Base-by-base conservation (phyloP, 176 grass and related monocot species). In the Oryza glaberrima region DNA sequence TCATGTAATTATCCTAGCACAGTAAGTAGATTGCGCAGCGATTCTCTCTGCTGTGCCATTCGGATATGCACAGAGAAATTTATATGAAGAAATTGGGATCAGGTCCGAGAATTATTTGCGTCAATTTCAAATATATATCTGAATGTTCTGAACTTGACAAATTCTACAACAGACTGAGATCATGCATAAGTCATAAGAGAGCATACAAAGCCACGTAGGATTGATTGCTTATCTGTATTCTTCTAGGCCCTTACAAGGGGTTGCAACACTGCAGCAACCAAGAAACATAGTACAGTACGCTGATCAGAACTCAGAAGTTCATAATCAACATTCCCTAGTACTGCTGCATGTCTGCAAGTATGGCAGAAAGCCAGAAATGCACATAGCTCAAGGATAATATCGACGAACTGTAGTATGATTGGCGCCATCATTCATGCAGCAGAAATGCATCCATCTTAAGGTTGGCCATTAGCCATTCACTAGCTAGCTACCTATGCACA, bases 321-420 rank as follows among this genome's bases (percentile, higher is more conserved):
- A 63, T 8, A 63, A 23, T 63, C 9, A 63, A 63, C 7, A 23
- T 63, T 63, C 22, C 58, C 58, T 58, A 58, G 19, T n/a, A 56
- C 58, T 23, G 8, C 58, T 63, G 58, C 58, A 63, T n/a, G 8
- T 63, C 58, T 63, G 58, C 58, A 63, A 8, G 9, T 63, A 23
- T 23, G 13, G 3, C 58, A 41, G 40, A 41, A 41, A 41, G 40
- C 40, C 40, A 41, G 40, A 38, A 38, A 38, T 38, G 36, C 36
- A 38, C 9, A 20, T 38, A 22, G 44, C 45, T 36, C 65, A 8
- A 80, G 77, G 44, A 48, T 34, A 44, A 20, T 11, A 32, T 20
- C 46, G 70, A 28, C 20, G 81, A 83, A 35, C 56, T 20, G 56
- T 75, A 61, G 47, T 9, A 85, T 65, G 75, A 86, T 79, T 79